Conservation (phyloP, 345 rosid genomes). For the Eucalyptus curtisii region DNA sequence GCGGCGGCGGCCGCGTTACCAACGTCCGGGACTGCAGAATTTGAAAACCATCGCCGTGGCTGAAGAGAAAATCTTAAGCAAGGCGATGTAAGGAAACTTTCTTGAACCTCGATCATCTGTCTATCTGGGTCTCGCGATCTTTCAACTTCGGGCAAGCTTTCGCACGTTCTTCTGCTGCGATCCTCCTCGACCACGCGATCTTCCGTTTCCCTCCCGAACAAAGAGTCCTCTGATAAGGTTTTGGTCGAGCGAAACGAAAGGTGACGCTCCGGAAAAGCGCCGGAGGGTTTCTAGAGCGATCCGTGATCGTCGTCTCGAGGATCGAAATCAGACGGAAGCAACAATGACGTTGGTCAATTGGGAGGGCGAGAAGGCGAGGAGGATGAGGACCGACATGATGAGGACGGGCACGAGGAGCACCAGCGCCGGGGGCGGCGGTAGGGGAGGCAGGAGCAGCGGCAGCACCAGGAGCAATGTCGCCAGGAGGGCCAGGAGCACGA, state of each 20-base stretch:
- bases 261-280: neutral
- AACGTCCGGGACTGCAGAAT: neutral
- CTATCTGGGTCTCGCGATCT: neutral
- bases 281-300: neutral
- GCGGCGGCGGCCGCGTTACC: neutral
- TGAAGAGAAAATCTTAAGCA: neutral
- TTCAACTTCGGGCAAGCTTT: neutral
- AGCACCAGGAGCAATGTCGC: neutral
- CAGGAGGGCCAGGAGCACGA: neutral
- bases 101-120: neutral
- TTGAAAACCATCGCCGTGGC: neutral
- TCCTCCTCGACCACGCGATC: neutral
- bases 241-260: neutral
- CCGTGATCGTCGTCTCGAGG: neutral
- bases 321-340: neutral
- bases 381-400: neutral
- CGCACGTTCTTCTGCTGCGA: neutral
- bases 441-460: constrained; percentile 1
- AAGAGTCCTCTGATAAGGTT: neutral
- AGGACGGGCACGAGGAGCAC: constrained; percentile 6
- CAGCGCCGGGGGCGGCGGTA: constrained; percentile 3
- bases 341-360: neutral
- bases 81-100: neutral
- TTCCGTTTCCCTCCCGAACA: neutral
- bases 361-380: neutral